Evolutionary conservation across 2,329 filamentous ascomycete genomes (phyloP).

Genomic region (Alternaria gaisen): DNA sequence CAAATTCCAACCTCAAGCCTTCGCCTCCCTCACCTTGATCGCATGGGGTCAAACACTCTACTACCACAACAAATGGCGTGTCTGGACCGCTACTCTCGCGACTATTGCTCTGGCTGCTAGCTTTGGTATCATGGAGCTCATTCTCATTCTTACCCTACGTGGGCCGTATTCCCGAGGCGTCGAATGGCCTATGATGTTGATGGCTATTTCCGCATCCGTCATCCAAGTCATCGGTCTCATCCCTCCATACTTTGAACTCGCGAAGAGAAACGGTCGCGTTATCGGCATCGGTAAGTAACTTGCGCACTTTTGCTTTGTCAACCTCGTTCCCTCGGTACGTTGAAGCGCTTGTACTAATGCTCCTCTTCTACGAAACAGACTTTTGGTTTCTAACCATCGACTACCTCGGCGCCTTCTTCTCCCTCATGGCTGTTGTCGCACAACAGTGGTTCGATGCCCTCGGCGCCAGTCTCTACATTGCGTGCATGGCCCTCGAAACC

Average conservation of each 20-base stretch:
- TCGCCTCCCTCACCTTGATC: slow-evolving; percentile 59
- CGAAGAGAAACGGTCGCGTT: slow-evolving; percentile 68
- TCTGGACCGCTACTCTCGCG: slow-evolving; percentile 57
- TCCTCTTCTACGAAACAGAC: slow-evolving; percentile 40
- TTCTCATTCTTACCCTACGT: slow-evolving; percentile 66
- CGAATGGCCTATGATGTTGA: slow-evolving; percentile 62
- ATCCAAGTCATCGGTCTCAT: slow-evolving; percentile 66
- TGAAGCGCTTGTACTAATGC: slow-evolving; percentile 9
- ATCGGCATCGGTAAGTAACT: slow-evolving; percentile 64
- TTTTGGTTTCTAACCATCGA: slow-evolving; percentile 69
- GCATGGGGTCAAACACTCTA: slow-evolving; percentile 63
- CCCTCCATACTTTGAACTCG: slow-evolving; percentile 69
- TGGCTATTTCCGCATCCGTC: slow-evolving; percentile 67
- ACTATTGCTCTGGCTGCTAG: slow-evolving; percentile 53
- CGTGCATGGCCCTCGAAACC: slow-evolving; percentile 65
- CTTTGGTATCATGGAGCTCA: slow-evolving; percentile 64
- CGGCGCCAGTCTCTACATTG: slow-evolving; percentile 67
- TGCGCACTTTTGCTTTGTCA: not conserved
- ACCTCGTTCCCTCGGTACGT: not conserved
- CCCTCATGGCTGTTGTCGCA: slow-evolving; percentile 68
- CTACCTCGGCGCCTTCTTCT: slow-evolving; percentile 69
- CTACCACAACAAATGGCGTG: slow-evolving; percentile 60
- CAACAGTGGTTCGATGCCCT: slow-evolving; percentile 69
- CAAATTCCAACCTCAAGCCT: slow-evolving; percentile 64
- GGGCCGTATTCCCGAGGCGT: slow-evolving; percentile 64